These are phyloP conservation scores for Salix brachista DNA, from an alignment of 345 rosid species.

Conservation along the genomic window DNA sequence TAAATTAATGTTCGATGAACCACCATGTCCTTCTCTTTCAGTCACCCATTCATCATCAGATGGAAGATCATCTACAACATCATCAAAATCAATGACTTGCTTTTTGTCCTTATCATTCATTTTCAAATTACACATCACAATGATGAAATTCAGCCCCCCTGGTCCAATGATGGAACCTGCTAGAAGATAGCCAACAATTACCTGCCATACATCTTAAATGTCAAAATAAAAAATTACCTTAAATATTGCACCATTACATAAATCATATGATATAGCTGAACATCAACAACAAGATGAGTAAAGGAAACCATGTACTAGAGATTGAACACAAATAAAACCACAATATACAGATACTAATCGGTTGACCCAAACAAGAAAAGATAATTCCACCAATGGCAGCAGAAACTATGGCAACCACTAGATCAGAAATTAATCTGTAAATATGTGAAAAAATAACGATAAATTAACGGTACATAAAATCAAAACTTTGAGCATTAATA, in stretches of 20 bases:
- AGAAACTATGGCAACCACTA: conserved; percentile 94
- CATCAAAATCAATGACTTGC: too few relatives aligned
- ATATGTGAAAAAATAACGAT: conserved; percentile 6
- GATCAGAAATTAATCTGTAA: conserved; percentile 87
- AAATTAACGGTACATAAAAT: not conserved
- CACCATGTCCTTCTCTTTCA: too few relatives aligned
- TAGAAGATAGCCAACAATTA: conserved; percentile 96
- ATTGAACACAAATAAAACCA: conserved; percentile 19
- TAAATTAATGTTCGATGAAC: too few relatives aligned
- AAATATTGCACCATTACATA: conserved; percentile 2
- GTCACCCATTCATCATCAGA: too few relatives aligned
- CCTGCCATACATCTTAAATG: conserved; percentile 36
- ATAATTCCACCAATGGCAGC: conserved; percentile 97
- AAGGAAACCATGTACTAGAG: not conserved
- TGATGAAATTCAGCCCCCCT: conserved; percentile 93
- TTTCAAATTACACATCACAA: too few relatives aligned
- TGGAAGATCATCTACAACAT: too few relatives aligned
- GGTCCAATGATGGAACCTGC: conserved; percentile 97
- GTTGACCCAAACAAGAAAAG: conserved; percentile 95
- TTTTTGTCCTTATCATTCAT: too few relatives aligned
- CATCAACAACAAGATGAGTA: not conserved
- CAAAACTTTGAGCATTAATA: not conserved
- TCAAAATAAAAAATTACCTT: not conserved
- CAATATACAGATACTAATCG: conserved; percentile 51
- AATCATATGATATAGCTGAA: conserved; percentile 11